Percentiles rank a stretch among this genome's conserved stretches.
Conservation (phyloP, 345 rosid species). For the Pistacia integerrima region DNA sequence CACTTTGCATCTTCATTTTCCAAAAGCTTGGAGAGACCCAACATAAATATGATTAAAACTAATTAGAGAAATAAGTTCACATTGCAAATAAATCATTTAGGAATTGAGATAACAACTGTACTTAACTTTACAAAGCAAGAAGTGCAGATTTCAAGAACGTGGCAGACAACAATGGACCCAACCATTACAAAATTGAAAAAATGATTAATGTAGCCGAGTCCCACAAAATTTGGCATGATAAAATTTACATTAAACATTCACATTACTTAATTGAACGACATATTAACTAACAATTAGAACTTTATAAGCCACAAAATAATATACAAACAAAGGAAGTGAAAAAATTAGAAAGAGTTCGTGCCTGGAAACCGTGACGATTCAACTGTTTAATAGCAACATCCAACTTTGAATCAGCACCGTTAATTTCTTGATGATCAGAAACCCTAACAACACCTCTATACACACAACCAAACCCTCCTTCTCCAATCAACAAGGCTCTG, state of each 20-base stretch:
- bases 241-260: background rate
- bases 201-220: background rate
- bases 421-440: conserved; percentile 20
- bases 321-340: conserved; percentile 1
- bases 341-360: conserved; percentile 39
- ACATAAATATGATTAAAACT: background rate
- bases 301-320: background rate
- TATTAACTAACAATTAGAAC: too few species aligned
- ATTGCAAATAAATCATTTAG: background rate
- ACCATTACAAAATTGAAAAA: background rate
- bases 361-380: conserved; percentile 97
- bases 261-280: background rate
- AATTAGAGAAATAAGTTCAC: background rate
- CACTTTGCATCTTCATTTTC: background rate
- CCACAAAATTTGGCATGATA: background rate
- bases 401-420: conserved; percentile 46
- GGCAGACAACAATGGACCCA: conserved; percentile 6
- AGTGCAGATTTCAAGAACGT: background rate
- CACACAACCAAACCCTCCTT: conserved; percentile 97
- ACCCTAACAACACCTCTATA: conserved; percentile 67
- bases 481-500: conserved; percentile 76
- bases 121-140: background rate
- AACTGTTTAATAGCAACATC: conserved; percentile 88
- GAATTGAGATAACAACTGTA: background rate
- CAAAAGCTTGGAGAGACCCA: background rate